Evolutionary conservation across 441 rosid genomes (phyloP), one percentile per base, ranked within the genome.

Genomic region (Pelargonium myrrhifolium): DNA sequence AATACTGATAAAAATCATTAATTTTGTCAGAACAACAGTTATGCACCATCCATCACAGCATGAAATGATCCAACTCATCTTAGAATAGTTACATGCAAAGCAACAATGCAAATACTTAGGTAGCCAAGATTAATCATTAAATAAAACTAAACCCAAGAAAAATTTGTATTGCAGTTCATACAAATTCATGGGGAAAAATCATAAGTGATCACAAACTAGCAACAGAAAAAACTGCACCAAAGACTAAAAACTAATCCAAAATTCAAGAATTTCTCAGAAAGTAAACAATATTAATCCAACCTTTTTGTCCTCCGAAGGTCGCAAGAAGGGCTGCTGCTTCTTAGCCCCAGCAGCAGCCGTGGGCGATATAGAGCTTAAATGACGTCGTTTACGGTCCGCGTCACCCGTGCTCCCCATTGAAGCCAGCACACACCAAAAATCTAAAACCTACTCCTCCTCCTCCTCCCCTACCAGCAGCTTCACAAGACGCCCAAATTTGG

Each of bases 371-470:
- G 97, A 81, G 88, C 80, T 85, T 64, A 93, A 81, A 78, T 85
- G 95, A 66, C 92, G 93, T 80, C 89, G 82, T 78, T 90, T 93
- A 68, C 95, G 83, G 80, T 90, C 98, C 2, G 97, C 93, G 80
- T 93, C 97, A 39, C 89, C 98, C 14, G 90, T 82, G 79, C 97
- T 93, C 84, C 90, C 96, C 99, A 93, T 93, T 76, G 69, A 77
- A 74, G 51, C 70, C 71, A 64, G 76, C 42, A 66, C 64, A 81
- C 82, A 81, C 89, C 87, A 56, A 26, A 56, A 56, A 56, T 20
- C 86, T 83, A 78, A 47, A 78, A 66, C 65, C 67, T 60, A 26
- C 68, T 45, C 82, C 55, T 39, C 42, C 56, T n/a, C 56, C 56
- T 6, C 59, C 18, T 9, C 18, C 59, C 7, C 22, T 8, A 17